Conservation (phyloP, 768 basidiomycete species). For the Serendipita sp. region DNA sequence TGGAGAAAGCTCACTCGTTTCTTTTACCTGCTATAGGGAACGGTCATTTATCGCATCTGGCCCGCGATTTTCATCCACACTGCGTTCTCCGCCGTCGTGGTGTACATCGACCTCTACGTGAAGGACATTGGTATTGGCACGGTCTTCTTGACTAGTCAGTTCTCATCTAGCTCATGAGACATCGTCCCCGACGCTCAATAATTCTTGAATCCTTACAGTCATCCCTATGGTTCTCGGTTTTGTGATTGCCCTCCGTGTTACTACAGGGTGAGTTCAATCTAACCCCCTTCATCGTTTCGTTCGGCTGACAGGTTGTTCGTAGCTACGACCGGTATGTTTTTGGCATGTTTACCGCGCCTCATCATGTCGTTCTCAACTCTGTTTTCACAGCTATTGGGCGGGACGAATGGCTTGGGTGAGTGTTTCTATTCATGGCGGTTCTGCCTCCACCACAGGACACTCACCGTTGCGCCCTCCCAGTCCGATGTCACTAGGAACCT, state of each 20-base stretch:
- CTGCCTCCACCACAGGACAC: neutral
- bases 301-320: neutral
- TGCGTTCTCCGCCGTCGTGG: constrained; percentile 35
- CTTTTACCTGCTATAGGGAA: neutral
- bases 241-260: constrained; percentile 46
- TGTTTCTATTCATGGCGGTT: neutral
- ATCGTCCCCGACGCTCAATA: neutral
- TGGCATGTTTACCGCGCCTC: constrained; percentile 15
- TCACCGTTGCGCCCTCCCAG: constrained; percentile 32
- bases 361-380: neutral
- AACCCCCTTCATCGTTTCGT: neutral
- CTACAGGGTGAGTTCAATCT: constrained; percentile 33
- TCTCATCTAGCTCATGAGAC: neutral
- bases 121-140: constrained; percentile 47
- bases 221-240: constrained; percentile 41
- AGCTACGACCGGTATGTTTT: constrained; percentile 51
- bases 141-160: constrained; percentile 10
- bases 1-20: neutral
- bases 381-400: neutral
- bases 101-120: constrained; percentile 36
- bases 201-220: neutral
- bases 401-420: constrained; percentile 9
- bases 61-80: constrained; percentile 51
- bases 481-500: constrained; percentile 38
- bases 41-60: constrained; percentile 44